Evolutionary conservation across 306 rosid genomes (phyloP).

Genomic region (Rubus parviflorus): DNA sequence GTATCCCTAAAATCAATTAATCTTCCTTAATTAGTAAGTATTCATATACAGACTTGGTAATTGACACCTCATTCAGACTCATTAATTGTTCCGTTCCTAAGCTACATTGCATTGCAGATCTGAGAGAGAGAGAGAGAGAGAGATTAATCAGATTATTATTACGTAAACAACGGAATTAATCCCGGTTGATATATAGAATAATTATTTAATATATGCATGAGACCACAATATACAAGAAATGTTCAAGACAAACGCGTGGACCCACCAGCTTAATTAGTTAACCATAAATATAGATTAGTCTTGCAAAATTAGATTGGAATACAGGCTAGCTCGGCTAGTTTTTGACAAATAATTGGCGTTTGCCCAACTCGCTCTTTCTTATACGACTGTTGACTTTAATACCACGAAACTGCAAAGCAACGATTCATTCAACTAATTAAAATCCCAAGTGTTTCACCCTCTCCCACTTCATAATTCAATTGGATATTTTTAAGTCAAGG

Average conservation of each 20-base stretch:
- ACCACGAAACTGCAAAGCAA: slow-evolving; percentile 4
- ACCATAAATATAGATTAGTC: too few relatives aligned
- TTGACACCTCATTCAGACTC: too few relatives aligned
- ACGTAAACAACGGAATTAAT: slow-evolving; percentile 5
- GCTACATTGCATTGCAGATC: too few relatives aligned
- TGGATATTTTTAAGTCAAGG: too few relatives aligned
- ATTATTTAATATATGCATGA: not conserved
- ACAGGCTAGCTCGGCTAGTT: not conserved
- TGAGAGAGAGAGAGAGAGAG: too few relatives aligned
- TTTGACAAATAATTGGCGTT: not conserved
- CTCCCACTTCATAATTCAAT: too few relatives aligned
- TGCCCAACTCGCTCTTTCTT: not conserved
- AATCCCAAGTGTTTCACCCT: too few relatives aligned
- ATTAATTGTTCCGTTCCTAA: too few relatives aligned
- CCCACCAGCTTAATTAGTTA: not conserved
- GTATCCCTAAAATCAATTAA: too few relatives aligned
- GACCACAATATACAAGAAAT: not conserved
- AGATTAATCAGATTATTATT: too few relatives aligned
- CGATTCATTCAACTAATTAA: not conserved
- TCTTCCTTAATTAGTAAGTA: too few relatives aligned
- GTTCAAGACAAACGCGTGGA: slow-evolving; percentile 3
- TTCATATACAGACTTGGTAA: too few relatives aligned
- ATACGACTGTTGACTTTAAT: not conserved
- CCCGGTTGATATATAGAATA: not conserved
- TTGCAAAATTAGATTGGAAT: not conserved